phyloP scores from a whole-genome alignment of 2,329 filamentous ascomycete genomes.

The Hymenoscyphus linearis region DNA sequence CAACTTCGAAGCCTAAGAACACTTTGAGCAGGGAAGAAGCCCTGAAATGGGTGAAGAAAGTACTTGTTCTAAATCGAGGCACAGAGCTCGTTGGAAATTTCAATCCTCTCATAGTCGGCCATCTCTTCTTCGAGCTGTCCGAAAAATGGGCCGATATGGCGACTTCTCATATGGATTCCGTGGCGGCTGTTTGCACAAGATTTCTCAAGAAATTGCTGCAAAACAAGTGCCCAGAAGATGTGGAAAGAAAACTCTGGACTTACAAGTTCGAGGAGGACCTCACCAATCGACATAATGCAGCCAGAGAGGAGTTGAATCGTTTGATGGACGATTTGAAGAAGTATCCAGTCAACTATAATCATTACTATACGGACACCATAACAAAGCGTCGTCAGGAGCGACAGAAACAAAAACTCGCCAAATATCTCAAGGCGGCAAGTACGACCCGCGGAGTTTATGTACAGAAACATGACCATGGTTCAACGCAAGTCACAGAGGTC shows the following conservation, averaged over 20 bases:
- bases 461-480: no score
- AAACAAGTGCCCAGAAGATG: conserved; percentile 7
- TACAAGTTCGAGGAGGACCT: conserved; percentile 1
- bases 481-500: conserved; percentile 1
- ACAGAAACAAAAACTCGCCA: conserved; percentile 1
- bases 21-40: conserved; percentile 19
- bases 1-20: not conserved
- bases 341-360: conserved; percentile 35
- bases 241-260: conserved; percentile 3
- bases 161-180: not conserved
- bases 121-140: conserved; percentile 12
- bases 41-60: conserved; percentile 25
- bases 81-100: conserved; percentile 11
- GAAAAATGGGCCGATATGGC: conserved; percentile 7
- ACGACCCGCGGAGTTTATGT: no score
- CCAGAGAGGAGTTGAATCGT: not conserved
- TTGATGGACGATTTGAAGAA: conserved; percentile 28
- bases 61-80: conserved; percentile 23
- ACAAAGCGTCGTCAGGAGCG: conserved; percentile 17
- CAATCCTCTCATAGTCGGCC: conserved; percentile 12
- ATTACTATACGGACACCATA: conserved; percentile 33
- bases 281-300: not conserved
- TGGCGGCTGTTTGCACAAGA: not conserved
- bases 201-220: conserved; percentile 4
- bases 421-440: not conserved